Evolutionary conservation across 2,329 filamentous ascomycete genomes (phyloP), one percentile per base, ranked within the genome.

Genomic region (Dactylellina leptospora): DNA sequence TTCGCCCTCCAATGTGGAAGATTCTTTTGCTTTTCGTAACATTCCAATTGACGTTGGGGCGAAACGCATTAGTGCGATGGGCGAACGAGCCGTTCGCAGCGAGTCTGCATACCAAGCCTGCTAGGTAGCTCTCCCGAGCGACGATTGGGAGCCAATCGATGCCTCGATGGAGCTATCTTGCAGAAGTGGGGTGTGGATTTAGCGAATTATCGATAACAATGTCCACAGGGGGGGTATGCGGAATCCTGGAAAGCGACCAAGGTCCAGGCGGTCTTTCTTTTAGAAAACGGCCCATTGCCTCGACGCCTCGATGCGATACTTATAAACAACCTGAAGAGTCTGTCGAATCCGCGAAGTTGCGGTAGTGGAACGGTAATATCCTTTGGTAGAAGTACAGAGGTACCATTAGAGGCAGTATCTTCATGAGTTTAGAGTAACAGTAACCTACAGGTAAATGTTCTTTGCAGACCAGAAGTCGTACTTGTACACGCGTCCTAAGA

Each of bases 121-220:
- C 56, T 13, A 60, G 50, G 68, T 48, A 59, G 59, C 68, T 33
- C n/a, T 64, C 42, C 48, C 27, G 40, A 64, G 16, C 59, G 40
- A 55, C 13, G 36, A 36, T 38, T 60, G 68, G 55, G 23, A 64
- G 16, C 68, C 68, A 72, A 72, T 72, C 54, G 53, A 64, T 59
- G 23, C 38, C 18, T 51, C 18, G 42, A 50, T 47, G 5, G 42
- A 54, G 30, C 28, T 40, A 36, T 60, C 59, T 27, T 55, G 53
- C 68, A 64, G 45, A 44, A n/a, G 59, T 64, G 59, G 68, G 51
- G 44, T 28, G 38, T 18, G 30, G 38, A 16, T 44, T 59, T 72
- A 44, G 68, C 68, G 59, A 72, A 72, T 72, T 72, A 72, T 72
- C 68, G 59, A 72, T 64, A 72, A 50, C 38, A 13, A 30, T 54